Evolutionary conservation across 2,329 filamentous ascomycete genomes (phyloP).

Genomic region (Fusarium veterinarium): DNA sequence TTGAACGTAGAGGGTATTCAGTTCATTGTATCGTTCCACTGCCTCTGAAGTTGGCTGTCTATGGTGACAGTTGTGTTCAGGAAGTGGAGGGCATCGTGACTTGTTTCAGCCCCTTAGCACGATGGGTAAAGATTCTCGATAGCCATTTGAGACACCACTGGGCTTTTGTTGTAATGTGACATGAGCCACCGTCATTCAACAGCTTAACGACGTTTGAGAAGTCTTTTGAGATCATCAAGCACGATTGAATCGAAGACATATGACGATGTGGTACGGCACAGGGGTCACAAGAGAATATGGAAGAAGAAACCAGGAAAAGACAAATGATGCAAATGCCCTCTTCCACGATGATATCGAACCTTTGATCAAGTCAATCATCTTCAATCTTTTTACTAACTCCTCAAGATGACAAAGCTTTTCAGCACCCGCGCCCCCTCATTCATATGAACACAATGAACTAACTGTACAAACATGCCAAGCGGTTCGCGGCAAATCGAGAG

Average conservation of each 20-base stretch:
- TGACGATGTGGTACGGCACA: background rate
- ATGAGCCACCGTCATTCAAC: background rate
- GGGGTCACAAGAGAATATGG: background rate
- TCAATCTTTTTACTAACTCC: conserved; percentile 4
- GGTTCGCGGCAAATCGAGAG: background rate
- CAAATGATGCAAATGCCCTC: background rate
- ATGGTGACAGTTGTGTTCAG: background rate
- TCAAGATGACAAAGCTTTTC: background rate
- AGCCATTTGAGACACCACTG: background rate
- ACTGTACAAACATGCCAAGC: conserved; percentile 13
- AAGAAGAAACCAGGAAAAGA: background rate
- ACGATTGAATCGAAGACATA: background rate
- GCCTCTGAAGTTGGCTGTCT: background rate
- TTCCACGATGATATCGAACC: background rate
- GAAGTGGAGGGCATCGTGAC: background rate
- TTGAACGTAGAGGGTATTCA: accelerated
- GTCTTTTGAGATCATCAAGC: background rate
- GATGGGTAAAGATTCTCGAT: background rate
- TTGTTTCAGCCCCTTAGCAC: background rate
- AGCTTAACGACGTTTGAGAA: background rate
- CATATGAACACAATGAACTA: background rate
- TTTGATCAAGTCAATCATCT: background rate
- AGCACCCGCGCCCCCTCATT: background rate
- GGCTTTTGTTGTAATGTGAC: background rate
- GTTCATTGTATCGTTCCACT: no score